Conservation (phyloP, 805 yeast genomes). For the Ogataea parapolymorpha region DNA sequence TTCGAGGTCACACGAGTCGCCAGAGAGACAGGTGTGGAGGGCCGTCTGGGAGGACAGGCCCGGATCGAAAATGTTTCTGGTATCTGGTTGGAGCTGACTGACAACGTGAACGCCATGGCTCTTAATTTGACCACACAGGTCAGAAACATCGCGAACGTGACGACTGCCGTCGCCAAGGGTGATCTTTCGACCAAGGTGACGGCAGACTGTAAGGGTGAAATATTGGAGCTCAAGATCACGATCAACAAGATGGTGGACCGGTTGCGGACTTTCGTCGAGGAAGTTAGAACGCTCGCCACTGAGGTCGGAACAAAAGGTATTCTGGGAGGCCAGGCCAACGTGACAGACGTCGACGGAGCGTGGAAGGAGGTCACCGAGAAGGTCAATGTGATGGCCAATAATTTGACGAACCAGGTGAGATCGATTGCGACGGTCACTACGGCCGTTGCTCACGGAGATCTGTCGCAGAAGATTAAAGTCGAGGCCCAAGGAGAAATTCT, state of each 20-base stretch:
- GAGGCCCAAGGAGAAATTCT: conserved; percentile 89
- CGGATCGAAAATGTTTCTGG: conserved; percentile 76
- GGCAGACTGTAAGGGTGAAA: conserved; percentile 81
- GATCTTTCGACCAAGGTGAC: conserved; percentile 78
- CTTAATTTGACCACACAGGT: conserved; percentile 83
- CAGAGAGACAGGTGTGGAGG: conserved; percentile 86
- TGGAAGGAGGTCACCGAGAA: conserved; percentile 90
- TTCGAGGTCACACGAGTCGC: conserved; percentile 86
- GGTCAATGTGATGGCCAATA: conserved; percentile 84
- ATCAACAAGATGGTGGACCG: conserved; percentile 90
- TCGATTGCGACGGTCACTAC: conserved; percentile 88
- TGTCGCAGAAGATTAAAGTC: conserved; percentile 80
- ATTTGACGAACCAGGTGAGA: conserved; percentile 83
- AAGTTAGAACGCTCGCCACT: conserved; percentile 82
- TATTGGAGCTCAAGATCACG: conserved; percentile 73
- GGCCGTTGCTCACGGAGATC: conserved; percentile 88
- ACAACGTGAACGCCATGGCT: conserved; percentile 89
- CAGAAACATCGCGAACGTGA: conserved; percentile 81
- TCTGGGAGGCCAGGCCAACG: conserved; percentile 86
- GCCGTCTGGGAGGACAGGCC: conserved; percentile 87
- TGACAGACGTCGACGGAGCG: conserved; percentile 80
- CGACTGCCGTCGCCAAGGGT: conserved; percentile 85
- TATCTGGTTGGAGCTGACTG: conserved; percentile 83
- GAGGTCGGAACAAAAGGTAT: conserved; percentile 85
- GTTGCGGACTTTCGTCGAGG: conserved; percentile 74